Percentiles rank a stretch among this genome's conserved stretches.
phyloP scores from a whole-genome alignment of 2,329 filamentous ascomycete species.

The Talaromyces sp. region DNA sequence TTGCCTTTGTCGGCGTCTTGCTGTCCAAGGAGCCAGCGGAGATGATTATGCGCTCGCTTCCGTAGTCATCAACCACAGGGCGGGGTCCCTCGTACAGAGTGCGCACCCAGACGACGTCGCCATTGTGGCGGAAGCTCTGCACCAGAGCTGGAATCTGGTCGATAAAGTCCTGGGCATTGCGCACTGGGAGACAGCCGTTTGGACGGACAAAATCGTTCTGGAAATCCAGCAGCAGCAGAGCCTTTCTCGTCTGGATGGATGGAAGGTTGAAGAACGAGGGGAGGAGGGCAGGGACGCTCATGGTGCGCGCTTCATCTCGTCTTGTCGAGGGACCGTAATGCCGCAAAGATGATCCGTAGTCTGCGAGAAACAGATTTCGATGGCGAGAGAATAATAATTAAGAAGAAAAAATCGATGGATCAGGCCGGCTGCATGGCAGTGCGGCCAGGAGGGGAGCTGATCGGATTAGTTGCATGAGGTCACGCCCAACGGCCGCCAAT shows the following conservation, averaged over 20 bases:
- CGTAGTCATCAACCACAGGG: slow-evolving; percentile 49
- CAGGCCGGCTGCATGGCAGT: slow-evolving; percentile 17
- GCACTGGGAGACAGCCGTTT: slow-evolving; percentile 63
- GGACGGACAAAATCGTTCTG: slow-evolving; percentile 82
- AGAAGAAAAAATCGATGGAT: not conserved
- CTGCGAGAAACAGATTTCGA: not conserved
- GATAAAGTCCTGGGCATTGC: slow-evolving; percentile 61
- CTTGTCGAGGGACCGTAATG: not conserved
- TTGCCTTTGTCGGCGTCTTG: slow-evolving; percentile 9
- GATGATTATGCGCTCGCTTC: slow-evolving; percentile 42
- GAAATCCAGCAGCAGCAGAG: slow-evolving; percentile 77
- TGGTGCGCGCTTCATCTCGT: slow-evolving; percentile 10
- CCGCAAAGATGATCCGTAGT: no score
- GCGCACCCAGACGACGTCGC: slow-evolving; percentile 78
- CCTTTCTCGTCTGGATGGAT: slow-evolving; percentile 57
- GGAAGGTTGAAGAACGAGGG: slow-evolving; percentile 25
- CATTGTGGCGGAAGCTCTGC: slow-evolving; percentile 66
- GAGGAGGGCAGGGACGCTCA: slow-evolving; percentile 11
- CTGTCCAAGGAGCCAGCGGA: slow-evolving; percentile 26
- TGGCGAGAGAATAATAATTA: not conserved
- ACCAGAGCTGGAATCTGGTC: slow-evolving; percentile 63
- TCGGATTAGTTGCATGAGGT: not conserved
- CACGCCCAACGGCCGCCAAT: not conserved
- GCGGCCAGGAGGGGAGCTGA: slow-evolving; percentile 3
- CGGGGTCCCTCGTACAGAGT: slow-evolving; percentile 66